phyloP scores from a whole-genome alignment of 345 rosid species.

The Salix caprea region DNA sequence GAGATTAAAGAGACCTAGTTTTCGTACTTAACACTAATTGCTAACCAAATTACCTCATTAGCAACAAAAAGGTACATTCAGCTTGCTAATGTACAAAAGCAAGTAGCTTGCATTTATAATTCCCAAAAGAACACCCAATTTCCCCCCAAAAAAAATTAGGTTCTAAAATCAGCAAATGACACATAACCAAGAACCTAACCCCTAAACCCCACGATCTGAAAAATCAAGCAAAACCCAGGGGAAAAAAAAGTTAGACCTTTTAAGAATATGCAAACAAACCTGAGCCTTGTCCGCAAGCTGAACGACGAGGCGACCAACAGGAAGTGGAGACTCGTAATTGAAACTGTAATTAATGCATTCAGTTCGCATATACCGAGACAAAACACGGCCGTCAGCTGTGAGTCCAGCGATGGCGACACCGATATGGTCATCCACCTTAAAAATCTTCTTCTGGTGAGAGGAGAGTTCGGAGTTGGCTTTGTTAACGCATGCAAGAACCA shows the following conservation, averaged over 20 bases:
- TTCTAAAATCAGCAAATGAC: background rate
- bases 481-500: conserved; percentile 85
- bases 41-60: background rate
- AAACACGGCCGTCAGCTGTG: conserved; percentile 95
- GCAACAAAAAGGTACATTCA: background rate
- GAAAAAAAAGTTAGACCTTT: background rate
- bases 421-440: conserved; percentile 95
- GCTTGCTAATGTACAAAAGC: background rate
- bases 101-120: background rate
- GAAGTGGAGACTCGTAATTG: conserved; percentile 93
- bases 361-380: conserved; percentile 91
- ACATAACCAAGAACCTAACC: background rate
- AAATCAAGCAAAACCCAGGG: background rate
- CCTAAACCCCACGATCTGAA: background rate
- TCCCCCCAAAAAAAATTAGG: background rate
- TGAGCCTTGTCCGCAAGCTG: conserved; percentile 98
- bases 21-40: background rate
- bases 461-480: conserved; percentile 92
- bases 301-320: conserved; percentile 92
- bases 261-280: conserved; percentile 34
- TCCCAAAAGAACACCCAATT: background rate
- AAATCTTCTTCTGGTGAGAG: conserved; percentile 97
- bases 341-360: conserved; percentile 84
- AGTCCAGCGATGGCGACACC: conserved; percentile 97
- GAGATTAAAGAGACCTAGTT: background rate